Conservation (phyloP, 2,329 filamentous ascomycete genomes). For the Sporothrix euskadiensis region DNA sequence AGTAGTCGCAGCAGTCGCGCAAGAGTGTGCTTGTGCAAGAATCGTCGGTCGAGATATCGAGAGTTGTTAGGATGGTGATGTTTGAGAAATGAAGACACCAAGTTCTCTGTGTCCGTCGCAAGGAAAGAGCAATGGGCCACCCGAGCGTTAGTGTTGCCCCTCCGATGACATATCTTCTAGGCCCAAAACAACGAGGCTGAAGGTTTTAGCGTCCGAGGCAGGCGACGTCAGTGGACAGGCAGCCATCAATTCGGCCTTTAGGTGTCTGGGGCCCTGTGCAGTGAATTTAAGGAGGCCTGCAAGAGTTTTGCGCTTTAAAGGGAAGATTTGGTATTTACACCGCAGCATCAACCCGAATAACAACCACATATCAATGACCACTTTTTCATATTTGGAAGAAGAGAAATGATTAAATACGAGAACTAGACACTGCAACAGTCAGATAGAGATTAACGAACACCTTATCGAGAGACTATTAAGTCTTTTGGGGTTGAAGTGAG, state of each 20-base stretch:
- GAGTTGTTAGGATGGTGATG: background rate
- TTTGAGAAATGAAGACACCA: background rate
- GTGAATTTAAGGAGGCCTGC: background rate
- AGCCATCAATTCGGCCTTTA: background rate
- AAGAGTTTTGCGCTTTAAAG: background rate
- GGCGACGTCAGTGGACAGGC: conserved; percentile 18
- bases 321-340: background rate
- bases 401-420: too few relatives aligned
- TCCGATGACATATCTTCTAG: conserved; percentile 14
- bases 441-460: too few relatives aligned
- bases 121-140: background rate
- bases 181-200: conserved; percentile 20
- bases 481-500: too few relatives aligned
- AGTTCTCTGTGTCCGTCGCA: background rate
- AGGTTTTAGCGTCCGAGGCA: background rate
- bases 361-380: too few relatives aligned
- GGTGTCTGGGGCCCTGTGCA: background rate
- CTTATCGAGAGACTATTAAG: too few relatives aligned
- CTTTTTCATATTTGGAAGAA: too few relatives aligned
- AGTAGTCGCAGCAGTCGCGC: background rate
- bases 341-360: background rate
- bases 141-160: background rate
- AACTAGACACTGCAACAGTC: too few relatives aligned
- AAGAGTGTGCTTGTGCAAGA: background rate
- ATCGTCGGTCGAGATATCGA: background rate